Percentiles rank a stretch among this genome's conserved stretches.
Conservation (phyloP, 805 yeast species). For the Dipodascopsis uninucleata region DNA sequence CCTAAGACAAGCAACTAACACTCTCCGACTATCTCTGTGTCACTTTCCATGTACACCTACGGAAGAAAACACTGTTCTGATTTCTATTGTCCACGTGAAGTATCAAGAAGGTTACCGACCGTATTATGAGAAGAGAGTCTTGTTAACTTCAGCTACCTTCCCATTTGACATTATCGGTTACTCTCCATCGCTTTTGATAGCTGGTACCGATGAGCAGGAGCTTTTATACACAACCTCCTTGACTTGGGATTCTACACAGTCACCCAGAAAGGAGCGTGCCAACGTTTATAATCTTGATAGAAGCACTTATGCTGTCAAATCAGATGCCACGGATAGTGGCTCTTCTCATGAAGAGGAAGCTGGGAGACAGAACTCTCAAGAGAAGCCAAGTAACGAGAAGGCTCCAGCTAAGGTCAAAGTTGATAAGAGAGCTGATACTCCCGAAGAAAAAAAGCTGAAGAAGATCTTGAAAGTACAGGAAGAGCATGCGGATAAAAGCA, state of each 20-base stretch:
- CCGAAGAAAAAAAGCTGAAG: conserved; percentile 6
- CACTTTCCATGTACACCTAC: conserved; percentile 28
- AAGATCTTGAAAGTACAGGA: conserved; percentile 7
- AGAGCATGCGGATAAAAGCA: conserved; percentile 1
- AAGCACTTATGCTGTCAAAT: conserved; percentile 8
- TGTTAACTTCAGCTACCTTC: conserved; percentile 20
- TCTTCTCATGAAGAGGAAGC: not conserved
- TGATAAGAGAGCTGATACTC: conserved; percentile 2
- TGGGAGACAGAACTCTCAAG: not conserved
- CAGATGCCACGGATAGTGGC: conserved; percentile 2
- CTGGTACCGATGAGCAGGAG: conserved; percentile 24
- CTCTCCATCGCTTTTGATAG: conserved; percentile 20
- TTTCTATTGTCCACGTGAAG: conserved; percentile 25
- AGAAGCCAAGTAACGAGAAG: conserved; percentile 11
- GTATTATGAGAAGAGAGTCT: conserved; percentile 24
- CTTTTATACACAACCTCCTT: conserved; percentile 14
- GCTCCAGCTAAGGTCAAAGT: conserved; percentile 11
- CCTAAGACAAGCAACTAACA: conserved; percentile 23
- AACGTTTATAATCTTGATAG: conserved; percentile 9
- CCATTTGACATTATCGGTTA: conserved; percentile 25
- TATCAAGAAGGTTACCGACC: conserved; percentile 23
- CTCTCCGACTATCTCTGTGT: conserved; percentile 24
- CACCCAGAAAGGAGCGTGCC: conserved; percentile 15
- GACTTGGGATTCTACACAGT: conserved; percentile 25
- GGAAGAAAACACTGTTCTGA: conserved; percentile 22